Conservation (phyloP, 1,284 basidiomycete species). For the Tausonia pullulans region DNA sequence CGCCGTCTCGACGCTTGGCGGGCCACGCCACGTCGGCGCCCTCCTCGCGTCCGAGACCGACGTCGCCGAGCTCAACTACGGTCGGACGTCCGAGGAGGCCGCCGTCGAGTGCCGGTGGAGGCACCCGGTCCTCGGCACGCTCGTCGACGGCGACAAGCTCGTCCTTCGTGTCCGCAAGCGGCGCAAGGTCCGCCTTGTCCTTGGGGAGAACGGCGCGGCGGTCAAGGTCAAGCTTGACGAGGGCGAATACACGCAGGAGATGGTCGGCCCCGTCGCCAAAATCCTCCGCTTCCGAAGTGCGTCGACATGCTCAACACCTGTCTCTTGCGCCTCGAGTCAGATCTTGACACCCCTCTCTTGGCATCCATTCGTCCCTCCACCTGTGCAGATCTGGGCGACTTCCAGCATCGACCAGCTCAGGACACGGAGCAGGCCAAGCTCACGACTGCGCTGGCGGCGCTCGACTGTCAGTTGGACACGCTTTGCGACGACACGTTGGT, state of each 20-base stretch:
- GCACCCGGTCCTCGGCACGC: constrained; percentile 3
- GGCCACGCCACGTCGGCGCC: neutral
- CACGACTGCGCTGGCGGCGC: neutral
- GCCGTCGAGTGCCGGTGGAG: constrained; percentile 4
- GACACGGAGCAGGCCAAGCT: neutral
- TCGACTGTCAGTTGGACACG: constrained; percentile 1
- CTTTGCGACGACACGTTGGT: too few species aligned
- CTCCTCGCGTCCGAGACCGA: neutral
- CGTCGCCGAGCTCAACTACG: constrained; percentile 13
- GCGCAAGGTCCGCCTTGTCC: constrained; percentile 8
- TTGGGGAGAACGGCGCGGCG: neutral
- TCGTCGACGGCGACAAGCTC: constrained; percentile 12
- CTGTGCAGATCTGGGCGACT: neutral
- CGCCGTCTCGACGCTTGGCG: constrained; percentile 12
- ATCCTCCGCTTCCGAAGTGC: constrained; percentile 11
- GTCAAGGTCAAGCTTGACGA: constrained; percentile 3
- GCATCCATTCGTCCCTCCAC: too few species aligned
- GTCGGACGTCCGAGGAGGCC: constrained; percentile 1
- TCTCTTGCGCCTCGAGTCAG: too few species aligned
- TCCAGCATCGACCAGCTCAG: constrained; percentile 1
- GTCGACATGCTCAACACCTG: neutral
- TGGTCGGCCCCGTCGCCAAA: constrained; percentile 11
- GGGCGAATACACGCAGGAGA: constrained; percentile 13
- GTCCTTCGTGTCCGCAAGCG: constrained; percentile 10
- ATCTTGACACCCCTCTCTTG: too few species aligned